Evolutionary conservation across 345 rosid genomes (phyloP), one percentile per base, ranked within the genome.

Genomic region (Lepidium aucheri): DNA sequence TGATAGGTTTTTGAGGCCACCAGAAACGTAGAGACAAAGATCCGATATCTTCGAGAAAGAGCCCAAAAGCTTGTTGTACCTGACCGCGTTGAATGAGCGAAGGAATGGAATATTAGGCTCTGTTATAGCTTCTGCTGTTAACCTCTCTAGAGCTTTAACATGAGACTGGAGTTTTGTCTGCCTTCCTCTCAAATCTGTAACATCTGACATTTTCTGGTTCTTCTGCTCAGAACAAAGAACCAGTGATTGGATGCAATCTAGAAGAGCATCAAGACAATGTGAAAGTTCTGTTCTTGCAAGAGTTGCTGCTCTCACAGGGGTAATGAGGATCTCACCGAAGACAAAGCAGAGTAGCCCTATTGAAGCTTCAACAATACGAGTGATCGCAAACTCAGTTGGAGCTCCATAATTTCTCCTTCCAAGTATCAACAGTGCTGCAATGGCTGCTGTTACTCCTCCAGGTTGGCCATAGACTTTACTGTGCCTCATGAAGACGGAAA

Each of bases 391-490:
- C 38, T 78, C 82, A 6, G 77, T 71, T 1, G 89, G 84, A 32
- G 72, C 9, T 26, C 86, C 86, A 12, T 84, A 88, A 39, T 80
- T 65, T 47, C 65, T 80, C 69, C 95, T 79, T 28, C 95, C 95
- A 58, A 88, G 68, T 65, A 88, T 85, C 40, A 84, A 65, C 35
- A 82, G 53, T 10, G 95, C 91, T 24, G 85, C 91, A 13, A 79
- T 78, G 34, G 78, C 77, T 0, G 91, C 84, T 5, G 91, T 76
- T 40, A 82, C 78, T 47, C 79, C 83, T 22, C 87, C 91, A 11
- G 91, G 79, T 41, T 82, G 81, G 40, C 86, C 91, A 7, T 85
- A 88, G 77, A 88, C 80, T 79, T 57, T 74, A 67, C 91, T 84
- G 69, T 82, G 83, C 38, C 85, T 78, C 36, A 88, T 76, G 70